Conservation (phyloP, 1,139 yeast genomes). For the Nematodospora anomalae region DNA sequence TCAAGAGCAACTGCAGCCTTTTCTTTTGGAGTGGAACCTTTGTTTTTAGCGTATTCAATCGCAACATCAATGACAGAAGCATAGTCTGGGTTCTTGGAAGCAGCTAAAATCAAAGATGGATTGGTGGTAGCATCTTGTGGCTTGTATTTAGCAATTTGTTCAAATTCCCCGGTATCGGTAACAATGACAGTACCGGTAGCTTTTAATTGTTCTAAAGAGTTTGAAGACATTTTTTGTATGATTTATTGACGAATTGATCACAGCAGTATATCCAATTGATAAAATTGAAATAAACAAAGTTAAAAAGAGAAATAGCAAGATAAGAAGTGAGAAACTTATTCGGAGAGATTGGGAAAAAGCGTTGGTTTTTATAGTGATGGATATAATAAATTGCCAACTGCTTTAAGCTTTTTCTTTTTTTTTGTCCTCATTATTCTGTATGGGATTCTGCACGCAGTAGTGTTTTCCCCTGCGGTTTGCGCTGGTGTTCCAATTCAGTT, state of each 20-base stretch:
- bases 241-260: neutral
- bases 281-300: neutral
- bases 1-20: conserved; percentile 79
- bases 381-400: no score
- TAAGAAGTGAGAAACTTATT: neutral
- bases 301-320: neutral
- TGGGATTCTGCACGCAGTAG: no score
- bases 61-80: conserved; percentile 89
- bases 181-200: conserved; percentile 95
- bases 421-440: no score
- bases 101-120: conserved; percentile 97
- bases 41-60: conserved; percentile 76
- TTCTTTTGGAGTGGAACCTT: conserved; percentile 49
- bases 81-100: conserved; percentile 87
- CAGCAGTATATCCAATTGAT: conserved; percentile 2
- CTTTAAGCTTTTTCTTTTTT: no score
- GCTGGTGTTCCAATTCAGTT: no score
- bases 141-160: conserved; percentile 93
- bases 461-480: no score
- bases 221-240: conserved; percentile 34
- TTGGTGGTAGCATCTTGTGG: conserved; percentile 99
- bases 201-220: conserved; percentile 90
- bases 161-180: conserved; percentile 99
- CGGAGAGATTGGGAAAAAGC: no score
- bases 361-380: no score